These are phyloP conservation scores for Megacollybia marginata DNA, from an alignment of 768 basidiomycete species.

Conservation along the genomic window DNA sequence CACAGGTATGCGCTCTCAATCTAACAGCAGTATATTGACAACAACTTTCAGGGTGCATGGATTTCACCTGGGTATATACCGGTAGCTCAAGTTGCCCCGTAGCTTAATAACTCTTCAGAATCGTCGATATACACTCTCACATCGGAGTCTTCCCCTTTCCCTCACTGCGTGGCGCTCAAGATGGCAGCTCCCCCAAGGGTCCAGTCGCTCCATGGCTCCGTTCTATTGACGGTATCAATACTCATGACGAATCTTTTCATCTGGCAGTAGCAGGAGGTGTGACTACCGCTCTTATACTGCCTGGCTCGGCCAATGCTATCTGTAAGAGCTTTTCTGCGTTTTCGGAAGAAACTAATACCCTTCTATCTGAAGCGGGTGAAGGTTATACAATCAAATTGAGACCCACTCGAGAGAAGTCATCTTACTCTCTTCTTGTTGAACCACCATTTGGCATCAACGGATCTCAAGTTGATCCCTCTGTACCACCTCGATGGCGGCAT, in stretches of 20 bases:
- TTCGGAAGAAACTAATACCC: not conserved
- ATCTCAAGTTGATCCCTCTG: constrained; percentile 16
- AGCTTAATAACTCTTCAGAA: constrained; percentile 11
- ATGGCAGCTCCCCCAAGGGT: constrained; percentile 34
- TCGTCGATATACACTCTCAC: constrained; percentile 41
- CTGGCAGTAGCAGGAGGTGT: constrained; percentile 56
- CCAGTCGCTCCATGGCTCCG: constrained; percentile 52
- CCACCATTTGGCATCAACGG: constrained; percentile 34
- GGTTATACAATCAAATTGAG: constrained; percentile 46
- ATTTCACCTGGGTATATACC: constrained; percentile 44
- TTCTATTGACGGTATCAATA: constrained; percentile 60
- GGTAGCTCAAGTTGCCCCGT: constrained; percentile 1
- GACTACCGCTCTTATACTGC: constrained; percentile 56
- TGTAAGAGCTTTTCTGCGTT: not conserved
- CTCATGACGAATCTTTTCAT: constrained; percentile 50
- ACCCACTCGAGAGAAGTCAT: constrained; percentile 36
- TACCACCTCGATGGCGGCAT: constrained; percentile 33
- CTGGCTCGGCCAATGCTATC: constrained; percentile 37
- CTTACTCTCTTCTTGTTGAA: constrained; percentile 40
- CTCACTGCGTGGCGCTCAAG: constrained; percentile 25
- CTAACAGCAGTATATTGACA: constrained; percentile 21
- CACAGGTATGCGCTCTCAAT: constrained; percentile 6
- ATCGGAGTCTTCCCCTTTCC: constrained; percentile 16
- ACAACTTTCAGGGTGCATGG: constrained; percentile 48
- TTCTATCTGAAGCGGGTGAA: constrained; percentile 31